Base-by-base conservation (phyloP, 1,139 yeast species). In the Nakaseomyces sp. region DNA sequence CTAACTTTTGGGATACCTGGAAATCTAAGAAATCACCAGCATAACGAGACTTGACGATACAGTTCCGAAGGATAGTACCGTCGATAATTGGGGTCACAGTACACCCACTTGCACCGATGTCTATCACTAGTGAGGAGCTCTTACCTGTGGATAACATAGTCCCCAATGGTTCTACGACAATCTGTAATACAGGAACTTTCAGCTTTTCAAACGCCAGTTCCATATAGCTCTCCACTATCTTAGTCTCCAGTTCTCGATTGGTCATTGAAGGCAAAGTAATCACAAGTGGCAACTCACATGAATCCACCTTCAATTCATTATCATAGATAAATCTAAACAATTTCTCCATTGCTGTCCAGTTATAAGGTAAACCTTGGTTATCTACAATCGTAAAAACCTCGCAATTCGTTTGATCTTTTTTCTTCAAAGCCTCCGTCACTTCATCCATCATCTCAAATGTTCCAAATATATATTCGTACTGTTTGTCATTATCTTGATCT, bases 21-120 rank as follows among this genome's bases (percentile, higher is more conserved):
- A 76, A 68, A 58, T 78, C 80, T 46, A 78, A 61, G 61, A 77
- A 83, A 57, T 81, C 83, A 8, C 91, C 91, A 7, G 81, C 88
- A 57, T 71, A 81, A 54, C 74, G 76, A 13, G 81, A 73, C 60
- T 74, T 79, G 48, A 71, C 67, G 7, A 78, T 69, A 41, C 82
- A 79, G 55, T 79, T 80, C 48, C 70, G 67, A 45, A 81, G 73
- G 44, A 82, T 74, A 15, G 75, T 73, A 22, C 91, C 93, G 56
- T 82, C 88, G 50, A 78, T 68, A 26, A 83, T 72, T 12, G 91
- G 89, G 0, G 88, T 81, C 5, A 82, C 79, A 40, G 77, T 71
- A 19, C 79, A 70, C 3, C 74, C 72, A 18, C 78, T 68, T 1
- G 81, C 71, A 2, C 89, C 91, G 38, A 83, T 61, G 55, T 83